Conservation (phyloP, 768 basidiomycete species). For the Boletus edulis region DNA sequence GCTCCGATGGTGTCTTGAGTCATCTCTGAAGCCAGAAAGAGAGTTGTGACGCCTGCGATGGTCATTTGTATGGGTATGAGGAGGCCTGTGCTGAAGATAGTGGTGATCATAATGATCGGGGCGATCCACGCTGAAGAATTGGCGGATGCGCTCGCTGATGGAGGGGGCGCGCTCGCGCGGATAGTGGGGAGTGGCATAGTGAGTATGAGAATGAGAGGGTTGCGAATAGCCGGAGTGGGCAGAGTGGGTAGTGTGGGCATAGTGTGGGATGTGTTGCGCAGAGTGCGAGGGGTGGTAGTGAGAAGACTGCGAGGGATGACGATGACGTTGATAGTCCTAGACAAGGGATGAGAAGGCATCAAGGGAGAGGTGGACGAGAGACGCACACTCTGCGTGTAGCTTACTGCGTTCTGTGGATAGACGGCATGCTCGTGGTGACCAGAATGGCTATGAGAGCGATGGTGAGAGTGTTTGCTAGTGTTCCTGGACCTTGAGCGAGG, state of each 20-base stretch:
- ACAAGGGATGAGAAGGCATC: background rate
- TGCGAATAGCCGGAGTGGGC: constrained; percentile 2
- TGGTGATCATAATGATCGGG: constrained; percentile 1
- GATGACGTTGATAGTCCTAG: constrained; percentile 24
- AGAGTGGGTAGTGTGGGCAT: background rate
- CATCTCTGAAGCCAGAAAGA: constrained; percentile 22
- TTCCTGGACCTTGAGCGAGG: constrained; percentile 8
- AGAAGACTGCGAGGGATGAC: constrained; percentile 7
- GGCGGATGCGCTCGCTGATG: constrained; percentile 38
- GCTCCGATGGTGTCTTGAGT: constrained; percentile 13
- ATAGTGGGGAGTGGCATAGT: constrained; percentile 5
- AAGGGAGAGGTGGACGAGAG: background rate
- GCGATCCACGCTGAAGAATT: constrained; percentile 34
- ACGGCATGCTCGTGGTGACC: background rate
- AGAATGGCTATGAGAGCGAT: constrained; percentile 8
- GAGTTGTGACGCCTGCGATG: constrained; percentile 28
- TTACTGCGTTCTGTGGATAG: background rate
- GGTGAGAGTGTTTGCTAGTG: constrained; percentile 16
- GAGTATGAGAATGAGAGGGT: constrained; percentile 14
- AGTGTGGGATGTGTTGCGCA: constrained; percentile 13
- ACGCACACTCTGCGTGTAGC: constrained; percentile 19
- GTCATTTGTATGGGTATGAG: background rate
- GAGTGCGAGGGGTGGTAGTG: constrained; percentile 19
- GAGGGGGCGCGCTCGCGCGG: constrained; percentile 20
- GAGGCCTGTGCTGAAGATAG: constrained; percentile 3